Evolutionary conservation across 2,329 filamentous ascomycete genomes (phyloP), one percentile per base, ranked within the genome.

Genomic region (Epichloe hybrida): DNA sequence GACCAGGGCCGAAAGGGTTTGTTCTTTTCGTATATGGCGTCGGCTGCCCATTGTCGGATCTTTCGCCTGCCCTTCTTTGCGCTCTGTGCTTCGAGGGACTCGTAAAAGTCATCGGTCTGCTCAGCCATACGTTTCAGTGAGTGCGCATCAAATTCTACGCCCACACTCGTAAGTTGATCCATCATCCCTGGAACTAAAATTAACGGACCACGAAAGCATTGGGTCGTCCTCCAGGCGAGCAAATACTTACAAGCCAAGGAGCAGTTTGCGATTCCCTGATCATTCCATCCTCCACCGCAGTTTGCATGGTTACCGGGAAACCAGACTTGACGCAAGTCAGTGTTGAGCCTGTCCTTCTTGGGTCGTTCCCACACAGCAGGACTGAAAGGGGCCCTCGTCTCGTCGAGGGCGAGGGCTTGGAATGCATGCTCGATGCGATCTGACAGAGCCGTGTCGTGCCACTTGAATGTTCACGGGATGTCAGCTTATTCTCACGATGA

Each of bases 241-340:
- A 9, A 41, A 12, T n/a, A 58, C 68, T 56, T 57, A 70, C 69
- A 71, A 17, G 66, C 62, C 45, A 71, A 60, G 21, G 64, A 64
- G 15, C 64, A 61, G 49, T 71, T 67, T 3, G 69, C 62, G 20
- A 70, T 65, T 43, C 71, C 72, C 53, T 75, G 69, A 46, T 77
- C 74, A 5, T 65, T 61, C 77, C 77, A 84, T 2, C 84, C 83
- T 35, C 84, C 84, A 4, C 84, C 84, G 45, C 85, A 79, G 57
- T 87, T 84, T 11, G 73, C 79, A 60, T 89, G 85, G 47, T 76
- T 79, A 6, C 84, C 84, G 0, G 84, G 80, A 58, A 89, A 88
- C 80, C 80, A 83, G 12, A 75, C 72, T 54, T 76, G 73, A 31
- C 72, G 66, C 43, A 76, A 63, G 52, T 76, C 67, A 2, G 71